Conservation (phyloP, 148 eudicot genomes). For the Chenopodium quinoa region DNA sequence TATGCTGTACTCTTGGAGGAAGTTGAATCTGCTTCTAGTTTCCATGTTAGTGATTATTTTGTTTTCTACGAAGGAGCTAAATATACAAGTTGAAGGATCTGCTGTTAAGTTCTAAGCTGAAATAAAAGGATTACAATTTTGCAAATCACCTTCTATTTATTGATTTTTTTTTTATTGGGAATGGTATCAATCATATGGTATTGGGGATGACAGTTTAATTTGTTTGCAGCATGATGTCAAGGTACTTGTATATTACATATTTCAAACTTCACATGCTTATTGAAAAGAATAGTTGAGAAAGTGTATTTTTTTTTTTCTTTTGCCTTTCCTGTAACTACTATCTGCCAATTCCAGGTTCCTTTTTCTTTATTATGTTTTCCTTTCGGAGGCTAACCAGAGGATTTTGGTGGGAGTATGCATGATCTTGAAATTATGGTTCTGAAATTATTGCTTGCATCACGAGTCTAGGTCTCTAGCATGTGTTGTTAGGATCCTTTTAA, state of each 20-base stretch:
- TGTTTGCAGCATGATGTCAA: neutral
- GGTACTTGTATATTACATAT: neutral
- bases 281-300: neutral
- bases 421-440: neutral
- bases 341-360: neutral
- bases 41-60: conserved; percentile 1
- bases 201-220: neutral
- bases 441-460: neutral
- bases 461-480: neutral
- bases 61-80: neutral
- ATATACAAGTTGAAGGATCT: neutral
- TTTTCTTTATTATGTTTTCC: neutral
- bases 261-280: neutral
- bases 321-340: neutral
- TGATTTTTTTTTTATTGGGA: neutral
- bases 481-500: neutral
- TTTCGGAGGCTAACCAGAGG: neutral
- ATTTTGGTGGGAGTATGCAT: neutral
- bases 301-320: neutral
- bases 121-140: no score
- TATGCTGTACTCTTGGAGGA: neutral
- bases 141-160: neutral
- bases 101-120: neutral
- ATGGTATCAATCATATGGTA: neutral
- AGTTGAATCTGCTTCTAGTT: conserved; percentile 14